These are phyloP conservation scores for Lentithecium fluviatile DNA, from an alignment of 495 filamentous ascomycete species.

Conservation along the genomic window DNA sequence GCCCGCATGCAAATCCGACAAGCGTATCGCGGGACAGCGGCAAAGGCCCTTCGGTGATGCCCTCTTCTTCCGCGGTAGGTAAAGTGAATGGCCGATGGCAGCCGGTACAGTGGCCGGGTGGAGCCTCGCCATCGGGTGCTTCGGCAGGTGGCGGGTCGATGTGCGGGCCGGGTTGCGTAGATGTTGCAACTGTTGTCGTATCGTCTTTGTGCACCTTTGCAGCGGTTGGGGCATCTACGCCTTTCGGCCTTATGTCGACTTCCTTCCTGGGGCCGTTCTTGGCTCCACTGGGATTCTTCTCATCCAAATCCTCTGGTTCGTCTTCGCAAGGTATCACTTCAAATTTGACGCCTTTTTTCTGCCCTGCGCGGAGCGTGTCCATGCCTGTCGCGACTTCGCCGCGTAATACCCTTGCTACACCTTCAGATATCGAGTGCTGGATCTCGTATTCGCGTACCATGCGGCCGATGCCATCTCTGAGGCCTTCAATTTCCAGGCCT, in stretches of 20 bases:
- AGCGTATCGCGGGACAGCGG: slow-evolving; percentile 58
- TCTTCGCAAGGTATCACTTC: slow-evolving; percentile 57
- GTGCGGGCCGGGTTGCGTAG: slow-evolving; percentile 28
- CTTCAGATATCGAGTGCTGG: slow-evolving; percentile 83
- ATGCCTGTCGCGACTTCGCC: slow-evolving; percentile 85
- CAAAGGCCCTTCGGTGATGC: slow-evolving; percentile 7
- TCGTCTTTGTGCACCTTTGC: slow-evolving; percentile 1
- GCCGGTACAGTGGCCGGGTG: slow-evolving; percentile 39
- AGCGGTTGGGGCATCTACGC: slow-evolving; percentile 22
- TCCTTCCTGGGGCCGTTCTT: slow-evolving; percentile 32
- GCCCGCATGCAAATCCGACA: slow-evolving; percentile 86
- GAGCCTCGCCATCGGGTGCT: slow-evolving; percentile 40
- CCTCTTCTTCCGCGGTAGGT: slow-evolving; percentile 21
- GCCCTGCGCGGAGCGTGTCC: slow-evolving; percentile 70
- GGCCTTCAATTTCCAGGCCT: slow-evolving; percentile 84
- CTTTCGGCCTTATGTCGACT: slow-evolving; percentile 21
- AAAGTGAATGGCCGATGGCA: slow-evolving; percentile 27
- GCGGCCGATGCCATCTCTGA: slow-evolving; percentile 76
- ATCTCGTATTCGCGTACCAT: slow-evolving; percentile 93
- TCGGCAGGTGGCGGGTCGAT: slow-evolving; percentile 35
- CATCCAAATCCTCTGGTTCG: not conserved
- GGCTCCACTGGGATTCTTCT: slow-evolving; percentile 15
- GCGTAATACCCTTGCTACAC: slow-evolving; percentile 80
- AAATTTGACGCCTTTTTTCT: slow-evolving; percentile 82
- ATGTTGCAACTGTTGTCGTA: slow-evolving; percentile 44